These are phyloP conservation scores for Plasmodium vivax DNA, from an alignment of 169 alveolate genomes.

Conservation along the genomic window DNA sequence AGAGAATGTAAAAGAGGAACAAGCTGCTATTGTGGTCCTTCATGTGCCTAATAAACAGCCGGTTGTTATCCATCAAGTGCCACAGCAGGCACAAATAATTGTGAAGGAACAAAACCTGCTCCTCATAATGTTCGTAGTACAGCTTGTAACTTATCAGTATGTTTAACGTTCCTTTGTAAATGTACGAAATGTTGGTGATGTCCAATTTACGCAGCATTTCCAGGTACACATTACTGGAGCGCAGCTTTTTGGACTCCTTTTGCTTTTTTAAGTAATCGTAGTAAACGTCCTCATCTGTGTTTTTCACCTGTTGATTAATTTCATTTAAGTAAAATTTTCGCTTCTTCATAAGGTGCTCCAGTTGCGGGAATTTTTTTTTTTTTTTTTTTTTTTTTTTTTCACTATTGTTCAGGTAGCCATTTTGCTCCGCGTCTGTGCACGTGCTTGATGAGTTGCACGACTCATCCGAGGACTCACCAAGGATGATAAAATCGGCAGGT, in stretches of 20 bases:
- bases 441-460: neutral
- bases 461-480: neutral
- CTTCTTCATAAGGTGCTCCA: constrained; percentile 13
- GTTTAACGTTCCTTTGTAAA: constrained; percentile 63
- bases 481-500: neutral
- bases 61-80: constrained; percentile 63
- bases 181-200: constrained; percentile 11
- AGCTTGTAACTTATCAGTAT: constrained; percentile 61
- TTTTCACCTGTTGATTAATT: neutral
- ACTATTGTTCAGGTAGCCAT: neutral
- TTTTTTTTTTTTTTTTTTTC: constrained; percentile 4
- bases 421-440: neutral
- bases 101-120: constrained; percentile 22
- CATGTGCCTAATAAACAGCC: constrained; percentile 25
- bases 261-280: constrained; percentile 44
- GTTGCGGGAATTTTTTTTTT: neutral
- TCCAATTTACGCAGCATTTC: constrained; percentile 44
- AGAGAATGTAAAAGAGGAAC: constrained; percentile 51
- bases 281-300: neutral
- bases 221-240: constrained; percentile 34
- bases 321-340: neutral
- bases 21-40: constrained; percentile 29
- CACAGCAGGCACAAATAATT: constrained; percentile 55
- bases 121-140: constrained; percentile 62
- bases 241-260: constrained; percentile 2